These are phyloP conservation scores for Bretschneidera sinensis DNA, from an alignment of 345 rosid species.

Conservation along the genomic window DNA sequence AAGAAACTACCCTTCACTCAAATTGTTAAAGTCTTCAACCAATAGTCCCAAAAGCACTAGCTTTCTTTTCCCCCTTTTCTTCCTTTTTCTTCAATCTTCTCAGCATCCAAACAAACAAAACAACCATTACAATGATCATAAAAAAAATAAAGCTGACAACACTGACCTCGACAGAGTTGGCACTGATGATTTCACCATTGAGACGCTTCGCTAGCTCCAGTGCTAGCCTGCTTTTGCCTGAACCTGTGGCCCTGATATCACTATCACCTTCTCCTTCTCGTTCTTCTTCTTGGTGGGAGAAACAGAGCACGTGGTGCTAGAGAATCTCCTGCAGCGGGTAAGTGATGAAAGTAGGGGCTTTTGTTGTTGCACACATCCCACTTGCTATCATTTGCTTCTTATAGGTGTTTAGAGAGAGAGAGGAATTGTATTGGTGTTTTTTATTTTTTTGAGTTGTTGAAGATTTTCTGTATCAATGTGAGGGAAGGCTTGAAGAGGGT, in stretches of 20 bases:
- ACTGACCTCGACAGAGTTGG: conserved; percentile 90
- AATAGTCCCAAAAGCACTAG: not conserved
- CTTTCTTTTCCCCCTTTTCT: not conserved
- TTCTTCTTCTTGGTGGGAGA: conserved; percentile 11
- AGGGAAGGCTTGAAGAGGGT: not conserved
- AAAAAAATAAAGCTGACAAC: not conserved
- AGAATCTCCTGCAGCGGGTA: conserved; percentile 31
- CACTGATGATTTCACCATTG: conserved; percentile 92
- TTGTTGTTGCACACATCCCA: conserved; percentile 29
- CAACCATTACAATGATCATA: not conserved
- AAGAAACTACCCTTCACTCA: too few relatives aligned
- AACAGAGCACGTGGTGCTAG: conserved; percentile 29
- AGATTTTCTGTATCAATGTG: not conserved
- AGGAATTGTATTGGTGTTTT: not conserved
- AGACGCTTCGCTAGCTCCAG: conserved; percentile 87
- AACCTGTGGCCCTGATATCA: conserved; percentile 92
- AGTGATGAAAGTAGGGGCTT: conserved; percentile 22
- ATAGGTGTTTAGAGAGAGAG: not conserved
- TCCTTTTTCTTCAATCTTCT: too few relatives aligned
- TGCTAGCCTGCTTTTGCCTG: conserved; percentile 85
- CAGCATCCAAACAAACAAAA: not conserved
- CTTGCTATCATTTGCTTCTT: conserved; percentile 30
- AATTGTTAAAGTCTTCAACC: not conserved
- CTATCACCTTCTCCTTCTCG: conserved; percentile 62
- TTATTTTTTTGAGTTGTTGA: too few relatives aligned